Conservation (phyloP, 148 eudicot species). For the Vaccinium vitisidaea region DNA sequence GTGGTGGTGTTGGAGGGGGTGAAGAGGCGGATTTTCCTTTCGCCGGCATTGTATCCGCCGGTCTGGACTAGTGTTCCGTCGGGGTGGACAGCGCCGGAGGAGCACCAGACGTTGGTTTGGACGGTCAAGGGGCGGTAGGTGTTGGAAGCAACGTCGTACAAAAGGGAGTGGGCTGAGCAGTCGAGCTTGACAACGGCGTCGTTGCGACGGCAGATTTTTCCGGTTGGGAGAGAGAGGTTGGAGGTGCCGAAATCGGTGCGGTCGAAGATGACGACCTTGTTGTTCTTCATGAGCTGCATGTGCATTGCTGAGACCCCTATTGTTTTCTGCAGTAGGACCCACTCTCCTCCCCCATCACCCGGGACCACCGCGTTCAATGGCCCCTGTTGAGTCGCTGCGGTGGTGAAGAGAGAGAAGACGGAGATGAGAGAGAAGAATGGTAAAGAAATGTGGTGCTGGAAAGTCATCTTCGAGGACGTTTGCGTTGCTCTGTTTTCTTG, state of each 20-base stretch:
- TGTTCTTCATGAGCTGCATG: conserved; percentile 76
- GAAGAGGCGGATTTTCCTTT: conserved; percentile 55
- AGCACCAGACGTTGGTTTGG: conserved; percentile 70
- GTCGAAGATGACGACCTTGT: conserved; percentile 69
- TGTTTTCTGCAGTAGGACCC: conserved; percentile 44
- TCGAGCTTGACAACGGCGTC: conserved; percentile 32
- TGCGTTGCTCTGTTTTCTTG: not conserved
- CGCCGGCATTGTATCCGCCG: conserved; percentile 70
- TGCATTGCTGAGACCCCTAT: conserved; percentile 94
- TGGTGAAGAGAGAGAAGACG: not conserved
- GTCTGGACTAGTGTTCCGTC: conserved; percentile 69
- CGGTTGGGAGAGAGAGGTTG: conserved; percentile 50
- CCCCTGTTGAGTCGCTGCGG: not conserved
- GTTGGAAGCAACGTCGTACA: conserved; percentile 63
- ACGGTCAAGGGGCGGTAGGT: conserved; percentile 57
- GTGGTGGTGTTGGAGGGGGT: conserved; percentile 37
- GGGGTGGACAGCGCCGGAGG: conserved; percentile 68
- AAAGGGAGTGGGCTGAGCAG: conserved; percentile 74
- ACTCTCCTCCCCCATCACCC: conserved; percentile 37
- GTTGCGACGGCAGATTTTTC: conserved; percentile 28
- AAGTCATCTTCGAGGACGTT: not conserved
- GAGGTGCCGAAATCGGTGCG: conserved; percentile 83
- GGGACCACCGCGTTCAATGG: not conserved
- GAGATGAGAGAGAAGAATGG: not conserved
- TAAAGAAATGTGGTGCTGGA: not conserved